phyloP scores from a whole-genome alignment of 345 rosid species.

The Kernera saxatilis region DNA sequence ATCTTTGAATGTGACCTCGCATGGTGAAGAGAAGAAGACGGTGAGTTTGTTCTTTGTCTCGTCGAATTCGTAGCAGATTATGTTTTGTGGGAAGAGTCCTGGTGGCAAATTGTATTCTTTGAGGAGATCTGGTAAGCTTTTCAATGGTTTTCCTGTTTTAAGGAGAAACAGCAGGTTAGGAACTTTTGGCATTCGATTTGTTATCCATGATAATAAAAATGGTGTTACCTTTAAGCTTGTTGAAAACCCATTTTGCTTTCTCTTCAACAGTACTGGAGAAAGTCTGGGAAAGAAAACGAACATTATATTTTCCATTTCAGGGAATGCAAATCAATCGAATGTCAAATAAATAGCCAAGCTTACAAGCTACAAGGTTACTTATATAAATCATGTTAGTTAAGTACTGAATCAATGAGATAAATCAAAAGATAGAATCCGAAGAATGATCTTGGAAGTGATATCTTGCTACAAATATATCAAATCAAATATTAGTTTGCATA shows the following conservation, averaged over 20 bases:
- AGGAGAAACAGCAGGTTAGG: background rate
- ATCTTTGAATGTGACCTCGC: slow-evolving; percentile 85
- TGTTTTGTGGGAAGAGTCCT: slow-evolving; percentile 86
- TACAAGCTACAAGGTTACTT: background rate
- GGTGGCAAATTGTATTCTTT: slow-evolving; percentile 81
- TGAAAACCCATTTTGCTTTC: slow-evolving; percentile 96
- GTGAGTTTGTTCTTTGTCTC: slow-evolving; percentile 73
- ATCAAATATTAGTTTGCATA: background rate
- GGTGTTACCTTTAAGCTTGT: slow-evolving; percentile 80
- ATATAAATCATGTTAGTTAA: background rate
- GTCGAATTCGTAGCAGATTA: slow-evolving; percentile 85
- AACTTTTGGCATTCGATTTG: background rate
- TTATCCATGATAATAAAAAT: background rate
- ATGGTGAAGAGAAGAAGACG: slow-evolving; percentile 68
- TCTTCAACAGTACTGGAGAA: slow-evolving; percentile 90
- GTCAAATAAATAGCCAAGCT: background rate
- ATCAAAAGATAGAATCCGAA: background rate
- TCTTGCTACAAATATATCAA: background rate
- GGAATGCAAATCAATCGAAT: background rate
- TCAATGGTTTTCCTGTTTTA: slow-evolving; percentile 61
- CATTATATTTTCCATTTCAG: background rate
- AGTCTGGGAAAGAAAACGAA: slow-evolving; percentile 40
- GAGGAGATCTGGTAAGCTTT: slow-evolving; percentile 83
- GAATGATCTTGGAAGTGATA: background rate
- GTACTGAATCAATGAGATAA: background rate